These are phyloP conservation scores for Psilocybe mexicana DNA, from an alignment of 1,284 basidiomycete genomes.

Conservation along the genomic window DNA sequence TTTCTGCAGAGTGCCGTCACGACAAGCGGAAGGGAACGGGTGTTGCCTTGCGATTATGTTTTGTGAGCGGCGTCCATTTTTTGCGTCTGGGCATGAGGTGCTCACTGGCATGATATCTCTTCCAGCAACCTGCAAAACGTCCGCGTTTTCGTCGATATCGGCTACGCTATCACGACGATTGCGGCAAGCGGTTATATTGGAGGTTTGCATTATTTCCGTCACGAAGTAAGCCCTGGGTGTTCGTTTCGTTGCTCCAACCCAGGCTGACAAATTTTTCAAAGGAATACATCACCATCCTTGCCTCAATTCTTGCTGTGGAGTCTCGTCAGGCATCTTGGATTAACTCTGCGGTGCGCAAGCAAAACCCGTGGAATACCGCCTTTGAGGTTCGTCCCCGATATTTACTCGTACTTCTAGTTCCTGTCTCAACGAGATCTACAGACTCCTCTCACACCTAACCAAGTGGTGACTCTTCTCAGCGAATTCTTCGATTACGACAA, in stretches of 20 bases:
- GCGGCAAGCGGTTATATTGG: slow-evolving; percentile 52
- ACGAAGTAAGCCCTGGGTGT: slow-evolving; percentile 25
- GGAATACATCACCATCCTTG: slow-evolving; percentile 40
- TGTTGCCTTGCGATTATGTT: slow-evolving; percentile 56
- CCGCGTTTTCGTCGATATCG: slow-evolving; percentile 50
- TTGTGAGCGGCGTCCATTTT: slow-evolving; percentile 42
- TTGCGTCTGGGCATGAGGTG: not conserved
- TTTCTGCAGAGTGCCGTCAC: slow-evolving; percentile 47
- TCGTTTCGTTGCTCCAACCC: not conserved
- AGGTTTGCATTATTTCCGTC: slow-evolving; percentile 44
- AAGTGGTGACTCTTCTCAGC: slow-evolving; percentile 45
- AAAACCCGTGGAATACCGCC: slow-evolving; percentile 54
- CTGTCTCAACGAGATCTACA: not conserved
- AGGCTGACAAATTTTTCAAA: slow-evolving; percentile 11
- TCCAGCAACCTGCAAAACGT: slow-evolving; percentile 50
- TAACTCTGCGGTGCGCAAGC: slow-evolving; percentile 45
- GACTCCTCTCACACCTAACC: slow-evolving; percentile 27
- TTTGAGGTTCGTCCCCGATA: slow-evolving; percentile 37
- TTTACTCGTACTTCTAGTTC: not conserved
- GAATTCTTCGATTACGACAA: slow-evolving; percentile 42
- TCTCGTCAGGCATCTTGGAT: slow-evolving; percentile 54
- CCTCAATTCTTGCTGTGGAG: slow-evolving; percentile 43
- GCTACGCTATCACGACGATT: slow-evolving; percentile 59
- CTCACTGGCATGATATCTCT: not conserved
- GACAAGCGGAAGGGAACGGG: slow-evolving; percentile 43